A percentile compares a stretch with the other conserved stretches of the same genome.
These are phyloP conservation scores for Alternaria gaisen DNA, from an alignment of 2,329 filamentous ascomycete species.

Conservation along the genomic window DNA sequence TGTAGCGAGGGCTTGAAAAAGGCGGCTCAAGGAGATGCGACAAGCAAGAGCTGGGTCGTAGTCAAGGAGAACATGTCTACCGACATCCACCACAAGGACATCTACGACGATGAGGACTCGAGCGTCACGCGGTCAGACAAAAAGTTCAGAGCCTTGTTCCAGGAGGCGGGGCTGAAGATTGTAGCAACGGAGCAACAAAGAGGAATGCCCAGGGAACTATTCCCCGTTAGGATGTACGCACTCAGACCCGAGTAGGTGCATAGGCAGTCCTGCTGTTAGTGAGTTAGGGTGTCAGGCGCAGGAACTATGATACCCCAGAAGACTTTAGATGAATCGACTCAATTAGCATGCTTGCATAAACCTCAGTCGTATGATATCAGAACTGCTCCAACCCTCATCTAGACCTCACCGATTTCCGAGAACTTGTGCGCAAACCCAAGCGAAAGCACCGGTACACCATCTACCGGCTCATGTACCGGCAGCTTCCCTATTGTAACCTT, in stretches of 20 bases:
- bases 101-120: conserved; percentile 79
- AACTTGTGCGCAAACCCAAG: conserved; percentile 37
- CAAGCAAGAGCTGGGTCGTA: conserved; percentile 65
- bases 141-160: conserved; percentile 76
- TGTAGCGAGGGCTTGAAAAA: conserved; percentile 63
- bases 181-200: conserved; percentile 52
- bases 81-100: conserved; percentile 63
- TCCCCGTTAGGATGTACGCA: conserved; percentile 81
- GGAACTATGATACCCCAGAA: conserved; percentile 14
- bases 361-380: conserved; percentile 2
- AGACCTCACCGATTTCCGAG: conserved; percentile 31
- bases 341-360: not conserved
- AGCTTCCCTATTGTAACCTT: conserved; percentile 12
- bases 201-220: conserved; percentile 73
- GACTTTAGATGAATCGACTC: not conserved
- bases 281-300: conserved; percentile 5
- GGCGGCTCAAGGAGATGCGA: conserved; percentile 41
- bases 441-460: conserved; percentile 30
- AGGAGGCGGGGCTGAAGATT: conserved; percentile 71
- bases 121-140: conserved; percentile 79
- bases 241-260: conserved; percentile 63
- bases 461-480: conserved; percentile 23
- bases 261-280: not conserved
- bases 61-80: conserved; percentile 83
- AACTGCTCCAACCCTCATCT: not conserved